phyloP scores from a whole-genome alignment of 495 filamentous ascomycete genomes.

The Glonium stellatum region DNA sequence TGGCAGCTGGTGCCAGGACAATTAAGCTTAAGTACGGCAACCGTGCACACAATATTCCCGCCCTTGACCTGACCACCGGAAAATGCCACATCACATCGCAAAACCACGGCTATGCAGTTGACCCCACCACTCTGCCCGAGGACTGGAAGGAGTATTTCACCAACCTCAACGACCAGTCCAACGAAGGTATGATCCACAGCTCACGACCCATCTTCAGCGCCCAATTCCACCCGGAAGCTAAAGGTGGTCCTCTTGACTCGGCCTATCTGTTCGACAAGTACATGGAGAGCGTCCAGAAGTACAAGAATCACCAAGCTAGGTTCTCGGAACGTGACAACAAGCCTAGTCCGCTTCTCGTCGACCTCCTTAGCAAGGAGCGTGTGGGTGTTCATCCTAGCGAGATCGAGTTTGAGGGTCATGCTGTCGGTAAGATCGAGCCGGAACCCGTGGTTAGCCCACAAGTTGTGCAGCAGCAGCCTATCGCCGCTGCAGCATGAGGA shows the following conservation, averaged over 20 bases:
- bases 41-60: constrained; percentile 96
- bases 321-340: constrained; percentile 66
- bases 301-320: constrained; percentile 71
- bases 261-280: constrained; percentile 95
- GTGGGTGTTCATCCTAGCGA: constrained; percentile 59
- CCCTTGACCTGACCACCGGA: constrained; percentile 86
- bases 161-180: constrained; percentile 91
- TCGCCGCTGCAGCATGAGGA: neutral
- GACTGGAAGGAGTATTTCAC: constrained; percentile 98
- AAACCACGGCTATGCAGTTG: constrained; percentile 98
- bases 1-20: constrained; percentile 77
- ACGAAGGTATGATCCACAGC: constrained; percentile 94
- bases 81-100: constrained; percentile 97
- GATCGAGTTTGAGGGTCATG: constrained; percentile 16
- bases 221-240: constrained; percentile 97
- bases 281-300: constrained; percentile 76
- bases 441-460: neutral
- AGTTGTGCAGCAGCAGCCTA: neutral
- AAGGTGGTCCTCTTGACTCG: constrained; percentile 90
- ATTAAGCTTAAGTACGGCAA: constrained; percentile 97
- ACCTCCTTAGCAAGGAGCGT: constrained; percentile 86
- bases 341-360: constrained; percentile 78
- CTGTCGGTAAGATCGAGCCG: constrained; percentile 2
- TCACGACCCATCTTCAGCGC: constrained; percentile 95
- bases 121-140: constrained; percentile 67